These are phyloP conservation scores for Cryptococcus maquisensis DNA, from an alignment of 1,284 basidiomycete species.

Conservation along the genomic window DNA sequence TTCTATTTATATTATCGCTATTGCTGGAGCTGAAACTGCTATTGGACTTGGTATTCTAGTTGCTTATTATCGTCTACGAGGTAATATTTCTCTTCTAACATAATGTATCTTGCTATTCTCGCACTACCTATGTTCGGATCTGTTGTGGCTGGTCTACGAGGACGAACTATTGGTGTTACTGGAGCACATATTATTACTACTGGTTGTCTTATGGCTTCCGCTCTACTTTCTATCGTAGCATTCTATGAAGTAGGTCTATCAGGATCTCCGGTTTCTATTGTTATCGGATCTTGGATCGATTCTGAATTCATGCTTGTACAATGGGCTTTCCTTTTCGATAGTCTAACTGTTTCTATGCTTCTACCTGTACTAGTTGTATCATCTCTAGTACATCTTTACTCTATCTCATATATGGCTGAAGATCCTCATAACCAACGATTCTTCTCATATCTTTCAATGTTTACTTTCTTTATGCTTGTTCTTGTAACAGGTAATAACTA, in stretches of 20 bases:
- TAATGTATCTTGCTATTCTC: slow-evolving; percentile 46
- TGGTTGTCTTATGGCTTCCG: slow-evolving; percentile 33
- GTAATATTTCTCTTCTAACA: slow-evolving; percentile 34
- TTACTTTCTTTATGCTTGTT: slow-evolving; percentile 46
- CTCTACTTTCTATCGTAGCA: slow-evolving; percentile 38
- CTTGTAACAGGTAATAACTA: slow-evolving; percentile 46
- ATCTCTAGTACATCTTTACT: slow-evolving; percentile 44
- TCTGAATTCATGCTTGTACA: slow-evolving; percentile 38
- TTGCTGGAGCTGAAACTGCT: slow-evolving; percentile 46
- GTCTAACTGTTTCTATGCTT: slow-evolving; percentile 43
- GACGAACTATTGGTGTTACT: slow-evolving; percentile 44
- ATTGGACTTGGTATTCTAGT: slow-evolving; percentile 47
- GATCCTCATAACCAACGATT: slow-evolving; percentile 48
- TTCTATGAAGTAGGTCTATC: slow-evolving; percentile 47
- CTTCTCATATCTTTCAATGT: slow-evolving; percentile 44
- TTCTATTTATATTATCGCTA: slow-evolving; percentile 45
- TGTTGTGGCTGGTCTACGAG: slow-evolving; percentile 38
- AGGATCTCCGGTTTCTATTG: slow-evolving; percentile 40
- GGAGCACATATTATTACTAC: slow-evolving; percentile 44
- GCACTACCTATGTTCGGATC: slow-evolving; percentile 43
- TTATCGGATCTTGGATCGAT: slow-evolving; percentile 43
- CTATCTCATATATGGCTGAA: slow-evolving; percentile 44
- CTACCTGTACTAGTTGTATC: slow-evolving; percentile 42
- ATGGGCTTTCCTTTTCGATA: slow-evolving; percentile 45
- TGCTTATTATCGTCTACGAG: slow-evolving; percentile 28